Conservation (phyloP, 257 asterid genomes). For the Petrea volubilis region DNA sequence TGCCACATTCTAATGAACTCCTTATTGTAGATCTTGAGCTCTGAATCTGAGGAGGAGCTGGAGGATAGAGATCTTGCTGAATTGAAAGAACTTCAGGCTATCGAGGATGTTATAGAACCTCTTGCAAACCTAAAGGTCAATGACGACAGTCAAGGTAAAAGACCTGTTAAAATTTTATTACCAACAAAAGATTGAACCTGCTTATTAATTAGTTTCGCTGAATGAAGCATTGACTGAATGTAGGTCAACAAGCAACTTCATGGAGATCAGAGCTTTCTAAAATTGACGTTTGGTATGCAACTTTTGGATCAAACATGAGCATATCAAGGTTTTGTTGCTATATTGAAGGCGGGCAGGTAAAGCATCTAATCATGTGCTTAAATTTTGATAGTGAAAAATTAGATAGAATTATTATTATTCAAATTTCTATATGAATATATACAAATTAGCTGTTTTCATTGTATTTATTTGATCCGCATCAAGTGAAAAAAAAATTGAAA, state of each 20-base stretch:
- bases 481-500: no score
- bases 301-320: conserved; percentile 85
- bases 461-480: no score
- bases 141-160: conserved; percentile 45
- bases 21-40: conserved; percentile 50
- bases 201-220: conserved; percentile 24
- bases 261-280: conserved; percentile 80
- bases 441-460: no score
- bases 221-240: conserved; percentile 24
- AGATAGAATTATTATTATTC: no score
- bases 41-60: conserved; percentile 68
- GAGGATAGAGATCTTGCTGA: conserved; percentile 25
- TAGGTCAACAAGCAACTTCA: conserved; percentile 45
- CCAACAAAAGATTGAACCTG: not conserved
- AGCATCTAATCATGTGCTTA: conserved; percentile 4
- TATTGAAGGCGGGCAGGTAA: conserved; percentile 93
- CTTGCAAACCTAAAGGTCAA: conserved; percentile 56
- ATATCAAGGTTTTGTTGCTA: conserved; percentile 72
- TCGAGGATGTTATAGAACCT: conserved; percentile 61
- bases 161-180: not conserved
- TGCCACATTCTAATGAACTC: conserved; percentile 14
- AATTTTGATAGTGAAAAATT: no score
- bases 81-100: conserved; percentile 37
- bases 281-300: conserved; percentile 77
- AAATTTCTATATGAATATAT: no score